phyloP scores from a whole-genome alignment of 768 basidiomycete species.

The Tricholoma bakamatsutake region DNA sequence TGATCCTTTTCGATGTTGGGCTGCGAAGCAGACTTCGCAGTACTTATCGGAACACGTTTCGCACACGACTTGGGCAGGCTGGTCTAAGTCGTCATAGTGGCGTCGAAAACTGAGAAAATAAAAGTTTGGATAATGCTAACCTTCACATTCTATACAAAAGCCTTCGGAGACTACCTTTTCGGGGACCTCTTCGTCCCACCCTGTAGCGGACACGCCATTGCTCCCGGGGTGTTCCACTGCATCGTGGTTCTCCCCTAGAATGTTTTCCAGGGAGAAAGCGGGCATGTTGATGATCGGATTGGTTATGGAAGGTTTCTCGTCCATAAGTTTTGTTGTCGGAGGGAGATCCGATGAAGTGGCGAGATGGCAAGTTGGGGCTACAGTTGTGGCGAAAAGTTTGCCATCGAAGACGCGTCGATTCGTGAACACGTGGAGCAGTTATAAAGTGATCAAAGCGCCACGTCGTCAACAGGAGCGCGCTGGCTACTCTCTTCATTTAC shows the following conservation, averaged over 20 bases:
- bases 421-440: too few species aligned
- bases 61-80: conserved; percentile 73
- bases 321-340: neutral
- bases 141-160: conserved; percentile 83
- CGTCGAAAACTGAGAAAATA: conserved; percentile 3
- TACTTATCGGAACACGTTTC: conserved; percentile 67
- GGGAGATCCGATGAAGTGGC: too few species aligned
- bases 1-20: conserved; percentile 79
- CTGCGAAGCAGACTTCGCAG: conserved; percentile 82
- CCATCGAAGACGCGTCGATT: neutral
- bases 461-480: neutral
- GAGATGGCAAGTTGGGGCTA: neutral
- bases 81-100: conserved; percentile 43
- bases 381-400: neutral
- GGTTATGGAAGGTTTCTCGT: neutral
- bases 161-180: conserved; percentile 49
- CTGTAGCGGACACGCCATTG: conserved; percentile 33
- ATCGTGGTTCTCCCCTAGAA: conserved; percentile 61
- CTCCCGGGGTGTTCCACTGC: conserved; percentile 51
- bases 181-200: conserved; percentile 64
- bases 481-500: too few species aligned
- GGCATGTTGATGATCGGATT: conserved; percentile 4
- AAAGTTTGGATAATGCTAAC: conserved; percentile 30
- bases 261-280: conserved; percentile 62
- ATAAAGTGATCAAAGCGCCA: too few species aligned